These are phyloP conservation scores for Cytospora piceicola DNA, from an alignment of 2,329 filamentous ascomycete species.

Conservation along the genomic window DNA sequence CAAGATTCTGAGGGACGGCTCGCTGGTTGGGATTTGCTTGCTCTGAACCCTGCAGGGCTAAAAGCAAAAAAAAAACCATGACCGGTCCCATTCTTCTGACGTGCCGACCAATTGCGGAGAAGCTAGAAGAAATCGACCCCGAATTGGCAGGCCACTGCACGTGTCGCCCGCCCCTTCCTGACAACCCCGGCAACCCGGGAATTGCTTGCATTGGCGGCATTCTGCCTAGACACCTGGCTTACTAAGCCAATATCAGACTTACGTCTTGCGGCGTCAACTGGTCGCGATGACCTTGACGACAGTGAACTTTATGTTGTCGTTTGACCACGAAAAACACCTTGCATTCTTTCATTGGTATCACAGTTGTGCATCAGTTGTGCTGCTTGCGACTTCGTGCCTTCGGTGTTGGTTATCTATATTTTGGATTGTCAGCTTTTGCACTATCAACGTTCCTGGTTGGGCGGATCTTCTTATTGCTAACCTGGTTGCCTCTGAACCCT, in stretches of 20 bases:
- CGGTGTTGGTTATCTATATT: too few species aligned
- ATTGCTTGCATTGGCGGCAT: slow-evolving; percentile 2
- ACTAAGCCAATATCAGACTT: slow-evolving; percentile 14
- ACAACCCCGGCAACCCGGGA: slow-evolving; percentile 14
- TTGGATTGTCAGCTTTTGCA: neutral
- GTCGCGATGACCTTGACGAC: neutral
- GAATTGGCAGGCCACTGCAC: slow-evolving; percentile 21
- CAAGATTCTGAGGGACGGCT: slow-evolving; percentile 11
- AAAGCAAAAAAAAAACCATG: slow-evolving; percentile 5
- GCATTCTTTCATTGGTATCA: neutral
- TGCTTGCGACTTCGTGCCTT: neutral
- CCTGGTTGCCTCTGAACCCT: neutral
- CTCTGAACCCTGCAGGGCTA: neutral
- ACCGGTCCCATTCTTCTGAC: slow-evolving; percentile 2
- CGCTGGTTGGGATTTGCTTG: slow-evolving; percentile 22
- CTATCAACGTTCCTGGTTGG: neutral
- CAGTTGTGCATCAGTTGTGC: neutral
- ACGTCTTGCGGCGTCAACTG: neutral
- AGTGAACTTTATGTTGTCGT: neutral
- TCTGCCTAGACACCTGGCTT: neutral
- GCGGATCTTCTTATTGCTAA: neutral
- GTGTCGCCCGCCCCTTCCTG: slow-evolving; percentile 6
- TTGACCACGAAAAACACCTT: neutral
- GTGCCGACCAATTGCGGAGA: slow-evolving; percentile 15
- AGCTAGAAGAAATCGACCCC: slow-evolving; percentile 18